Conservation (phyloP, 2,329 filamentous ascomycete genomes). For the Apiospora pterosperma region DNA sequence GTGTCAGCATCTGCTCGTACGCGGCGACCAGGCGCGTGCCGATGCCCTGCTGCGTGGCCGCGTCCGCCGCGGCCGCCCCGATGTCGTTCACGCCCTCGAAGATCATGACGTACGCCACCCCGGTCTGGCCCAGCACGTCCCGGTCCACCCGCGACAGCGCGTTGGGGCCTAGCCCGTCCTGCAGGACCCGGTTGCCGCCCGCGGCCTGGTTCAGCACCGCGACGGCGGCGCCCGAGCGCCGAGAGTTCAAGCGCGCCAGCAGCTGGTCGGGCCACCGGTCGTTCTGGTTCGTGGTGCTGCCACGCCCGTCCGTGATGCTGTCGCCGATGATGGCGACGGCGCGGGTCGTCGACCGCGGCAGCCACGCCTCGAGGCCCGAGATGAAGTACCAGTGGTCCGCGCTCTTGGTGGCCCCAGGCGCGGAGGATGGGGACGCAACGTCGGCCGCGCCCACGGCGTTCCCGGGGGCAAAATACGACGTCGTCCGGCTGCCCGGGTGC, state of each 20-base stretch:
- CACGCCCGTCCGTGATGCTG: conserved; percentile 63
- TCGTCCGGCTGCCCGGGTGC: conserved; percentile 60
- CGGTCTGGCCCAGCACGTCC: conserved; percentile 55
- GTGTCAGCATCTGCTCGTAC: conserved; percentile 52
- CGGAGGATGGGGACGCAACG: conserved; percentile 23
- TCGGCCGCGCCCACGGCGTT: conserved; percentile 43
- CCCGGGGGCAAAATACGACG: conserved; percentile 50
- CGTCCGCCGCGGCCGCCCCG: conserved; percentile 43
- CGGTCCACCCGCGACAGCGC: conserved; percentile 54
- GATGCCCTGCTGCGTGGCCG: conserved; percentile 38
- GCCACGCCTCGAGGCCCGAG: conserved; percentile 53
- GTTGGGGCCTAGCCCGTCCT: conserved; percentile 57
- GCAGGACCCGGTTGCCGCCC: conserved; percentile 59
- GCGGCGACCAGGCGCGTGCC: conserved; percentile 48
- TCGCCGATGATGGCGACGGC: conserved; percentile 60
- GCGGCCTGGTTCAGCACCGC: conserved; percentile 59
- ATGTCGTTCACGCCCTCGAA: conserved; percentile 66
- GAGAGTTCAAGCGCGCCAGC: conserved; percentile 38
- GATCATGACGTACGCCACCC: conserved; percentile 52
- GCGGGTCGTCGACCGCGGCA: conserved; percentile 30
- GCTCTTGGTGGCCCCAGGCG: conserved; percentile 9
- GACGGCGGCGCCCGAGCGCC: conserved; percentile 33
- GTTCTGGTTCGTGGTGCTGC: conserved; percentile 56
- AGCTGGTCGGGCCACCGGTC: conserved; percentile 40
- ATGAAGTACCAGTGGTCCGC: conserved; percentile 57